phyloP scores from a whole-genome alignment of 257 asterid genomes.

The Verbena officinalis region DNA sequence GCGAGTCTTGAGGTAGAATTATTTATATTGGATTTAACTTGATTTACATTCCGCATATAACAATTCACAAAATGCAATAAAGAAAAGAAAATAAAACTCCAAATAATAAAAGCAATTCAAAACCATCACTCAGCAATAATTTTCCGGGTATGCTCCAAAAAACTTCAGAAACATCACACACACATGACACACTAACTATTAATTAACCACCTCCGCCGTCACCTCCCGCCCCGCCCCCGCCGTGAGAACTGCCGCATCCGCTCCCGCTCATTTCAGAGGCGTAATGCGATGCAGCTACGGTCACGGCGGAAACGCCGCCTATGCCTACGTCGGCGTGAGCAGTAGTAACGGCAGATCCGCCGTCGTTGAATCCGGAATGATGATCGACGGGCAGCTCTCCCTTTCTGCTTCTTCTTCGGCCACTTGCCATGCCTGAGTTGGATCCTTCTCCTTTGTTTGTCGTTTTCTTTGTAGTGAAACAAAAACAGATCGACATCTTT shows the following conservation, averaged over 20 bases:
- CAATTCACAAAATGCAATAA: no score
- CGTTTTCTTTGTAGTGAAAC: slow-evolving; percentile 27
- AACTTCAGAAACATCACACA: no score
- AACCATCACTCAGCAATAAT: no score
- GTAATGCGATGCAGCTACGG: no score
- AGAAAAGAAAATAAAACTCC: no score
- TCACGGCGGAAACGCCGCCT: slow-evolving; percentile 6
- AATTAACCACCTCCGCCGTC: slow-evolving; percentile 7
- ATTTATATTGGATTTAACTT: no score
- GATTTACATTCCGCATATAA: no score
- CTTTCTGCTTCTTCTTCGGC: slow-evolving; percentile 6
- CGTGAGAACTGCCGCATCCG: slow-evolving; percentile 24
- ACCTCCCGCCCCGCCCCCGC: slow-evolving; percentile 24
- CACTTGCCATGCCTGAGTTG: slow-evolving; percentile 4
- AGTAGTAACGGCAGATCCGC: slow-evolving; percentile 8
- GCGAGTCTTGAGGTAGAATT: no score
- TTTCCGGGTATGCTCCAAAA: no score
- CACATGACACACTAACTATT: no score
- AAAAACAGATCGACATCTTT: slow-evolving; percentile 28
- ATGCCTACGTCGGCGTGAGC: neutral
- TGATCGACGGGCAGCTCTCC: neutral
- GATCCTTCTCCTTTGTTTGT: slow-evolving; percentile 7
- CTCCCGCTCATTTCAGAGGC: slow-evolving; percentile 26
- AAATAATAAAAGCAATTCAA: no score
- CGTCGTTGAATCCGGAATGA: slow-evolving; percentile 9